A percentile compares a stretch with the other conserved stretches of the same genome.
These are phyloP conservation scores for Acacia confusa DNA, from an alignment of 306 rosid species.

Conservation along the genomic window DNA sequence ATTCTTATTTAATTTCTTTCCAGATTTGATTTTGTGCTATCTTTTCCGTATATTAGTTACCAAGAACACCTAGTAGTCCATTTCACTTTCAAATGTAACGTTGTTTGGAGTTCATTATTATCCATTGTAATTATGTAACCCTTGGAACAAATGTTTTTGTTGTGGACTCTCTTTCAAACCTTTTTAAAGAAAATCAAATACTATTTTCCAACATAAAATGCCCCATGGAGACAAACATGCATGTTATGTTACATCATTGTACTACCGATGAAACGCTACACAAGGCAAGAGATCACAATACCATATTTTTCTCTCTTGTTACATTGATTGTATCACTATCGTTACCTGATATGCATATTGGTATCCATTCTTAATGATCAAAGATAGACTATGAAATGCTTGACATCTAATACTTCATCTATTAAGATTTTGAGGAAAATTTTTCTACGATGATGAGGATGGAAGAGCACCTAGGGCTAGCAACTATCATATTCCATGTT, in stretches of 20 bases:
- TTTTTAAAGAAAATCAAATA: no score
- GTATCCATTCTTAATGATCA: background rate
- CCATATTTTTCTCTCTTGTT: background rate
- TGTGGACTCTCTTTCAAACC: background rate
- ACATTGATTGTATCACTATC: background rate
- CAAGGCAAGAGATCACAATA: background rate
- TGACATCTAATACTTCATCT: constrained; percentile 4
- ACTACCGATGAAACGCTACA: background rate
- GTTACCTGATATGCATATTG: background rate
- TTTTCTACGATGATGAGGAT: constrained; percentile 29
- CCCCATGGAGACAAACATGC: background rate
- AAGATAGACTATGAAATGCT: background rate
- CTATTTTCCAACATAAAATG: background rate
- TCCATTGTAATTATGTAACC: background rate
- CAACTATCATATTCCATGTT: no score
- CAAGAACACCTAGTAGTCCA: background rate
- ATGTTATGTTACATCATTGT: background rate
- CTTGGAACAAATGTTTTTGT: background rate
- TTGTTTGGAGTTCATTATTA: background rate
- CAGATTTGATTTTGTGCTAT: background rate
- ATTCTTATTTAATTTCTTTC: background rate
- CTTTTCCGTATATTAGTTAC: no score
- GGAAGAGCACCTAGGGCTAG: constrained; percentile 12
- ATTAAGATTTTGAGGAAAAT: constrained; percentile 32
- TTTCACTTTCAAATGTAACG: background rate